These are phyloP conservation scores for Fusarium citri DNA, from an alignment of 2,329 filamentous ascomycete genomes.

Conservation along the genomic window DNA sequence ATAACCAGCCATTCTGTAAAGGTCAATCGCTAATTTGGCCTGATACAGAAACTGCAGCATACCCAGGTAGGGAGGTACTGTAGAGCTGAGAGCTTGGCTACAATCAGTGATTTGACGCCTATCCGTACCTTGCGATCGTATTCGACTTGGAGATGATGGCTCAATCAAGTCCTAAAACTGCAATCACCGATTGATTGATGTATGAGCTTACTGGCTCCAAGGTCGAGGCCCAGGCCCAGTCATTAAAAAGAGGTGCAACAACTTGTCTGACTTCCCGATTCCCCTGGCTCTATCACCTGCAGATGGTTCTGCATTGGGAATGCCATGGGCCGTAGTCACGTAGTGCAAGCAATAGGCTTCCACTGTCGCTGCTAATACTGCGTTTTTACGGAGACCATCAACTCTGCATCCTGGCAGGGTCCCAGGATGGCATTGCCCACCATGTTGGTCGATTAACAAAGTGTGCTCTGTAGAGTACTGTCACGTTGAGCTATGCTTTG, in stretches of 20 bases:
- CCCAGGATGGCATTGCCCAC: slow-evolving; percentile 41
- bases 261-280: slow-evolving; percentile 20
- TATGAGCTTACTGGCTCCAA: slow-evolving; percentile 17
- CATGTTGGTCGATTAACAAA: slow-evolving; percentile 21
- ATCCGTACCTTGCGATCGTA: slow-evolving; percentile 9
- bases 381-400: slow-evolving; percentile 25
- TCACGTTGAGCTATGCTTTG: neutral
- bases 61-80: too few species aligned
- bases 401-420: slow-evolving; percentile 23
- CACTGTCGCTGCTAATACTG: neutral
- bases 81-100: neutral
- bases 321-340: slow-evolving; percentile 40
- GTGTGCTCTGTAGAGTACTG: neutral
- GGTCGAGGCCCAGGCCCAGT: slow-evolving; percentile 20
- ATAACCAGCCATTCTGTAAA: neutral
- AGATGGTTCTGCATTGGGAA: slow-evolving; percentile 43
- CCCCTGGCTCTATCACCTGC: slow-evolving; percentile 36
- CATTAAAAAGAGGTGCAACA: slow-evolving; percentile 7
- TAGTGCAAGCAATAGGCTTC: slow-evolving; percentile 21
- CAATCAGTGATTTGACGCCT: neutral
- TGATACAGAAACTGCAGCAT: neutral
- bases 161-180: slow-evolving; percentile 25
- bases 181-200: slow-evolving; percentile 31
- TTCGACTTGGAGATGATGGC: slow-evolving; percentile 9
- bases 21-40: neutral